Evolutionary conservation across 2,329 filamentous ascomycete genomes (phyloP), one percentile per base, ranked within the genome.

Genomic region (Hypocreales sp.): DNA sequence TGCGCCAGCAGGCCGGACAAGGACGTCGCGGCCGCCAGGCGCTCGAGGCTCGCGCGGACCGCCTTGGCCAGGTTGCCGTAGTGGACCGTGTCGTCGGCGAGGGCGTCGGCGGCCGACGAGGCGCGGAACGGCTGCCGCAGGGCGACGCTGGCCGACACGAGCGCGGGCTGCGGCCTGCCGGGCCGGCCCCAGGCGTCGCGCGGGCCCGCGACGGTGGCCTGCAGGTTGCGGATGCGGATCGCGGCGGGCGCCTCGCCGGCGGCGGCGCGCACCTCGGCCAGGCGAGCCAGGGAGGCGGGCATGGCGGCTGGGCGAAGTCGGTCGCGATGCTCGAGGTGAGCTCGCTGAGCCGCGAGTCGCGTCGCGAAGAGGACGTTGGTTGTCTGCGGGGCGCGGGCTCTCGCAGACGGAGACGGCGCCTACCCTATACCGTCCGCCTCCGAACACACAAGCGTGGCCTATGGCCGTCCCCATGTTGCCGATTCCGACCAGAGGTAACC

Each of bases 61-160:
- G 60, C 58, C 51, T 83, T 82, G 53, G 71, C 74, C 10, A 84
- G 58, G 8, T 56, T 61, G 2, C 79, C 79, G 42, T 86, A 86
- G 53, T 86, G 76, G 15, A 83, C 69, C 3, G 79, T 84, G 44
- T 78, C 78, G n/a, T 51, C 49, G 24, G 70, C 64, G 19, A 86
- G 63, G 7, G 54, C 53, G 51, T 86, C 79, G 5, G 50, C 48
- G 2, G 58, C 41, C 0, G 72, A 70, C 2, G 75, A 68, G 0
- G 62, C 57, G 25, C 53, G 55, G 42, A 83, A 82, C 0, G 61
- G 48, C 7, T 53, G 43, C 10, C 51, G 47, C 33, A 83, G 61
- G 4, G 58, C 61, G 4, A 82, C 58, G 13, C 64, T 60, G 19
- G 70, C 64, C 5, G 72, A 74, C 7, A 83, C 40, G 6, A 67